phyloP scores from a whole-genome alignment of 1,284 basidiomycete genomes.

The Coniferiporia sulphurascens region DNA sequence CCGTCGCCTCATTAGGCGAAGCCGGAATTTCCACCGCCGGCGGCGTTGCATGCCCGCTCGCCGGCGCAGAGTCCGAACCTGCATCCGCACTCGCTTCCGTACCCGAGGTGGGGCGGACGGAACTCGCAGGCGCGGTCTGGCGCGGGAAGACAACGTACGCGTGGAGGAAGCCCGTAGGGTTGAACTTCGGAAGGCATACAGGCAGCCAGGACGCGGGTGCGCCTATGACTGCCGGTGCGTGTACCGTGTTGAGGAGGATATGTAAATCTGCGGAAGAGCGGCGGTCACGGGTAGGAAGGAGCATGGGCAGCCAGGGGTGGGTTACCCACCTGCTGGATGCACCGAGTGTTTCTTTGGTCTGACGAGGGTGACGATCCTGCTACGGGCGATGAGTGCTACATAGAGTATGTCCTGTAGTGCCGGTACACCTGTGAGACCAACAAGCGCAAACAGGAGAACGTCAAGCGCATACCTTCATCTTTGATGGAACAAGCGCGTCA shows the following conservation, averaged over 20 bases:
- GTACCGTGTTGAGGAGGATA: conserved; percentile 78
- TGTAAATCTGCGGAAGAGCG: conserved; percentile 63
- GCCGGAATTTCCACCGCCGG: too few relatives aligned
- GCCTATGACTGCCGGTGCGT: conserved; percentile 64
- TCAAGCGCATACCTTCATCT: conserved; percentile 59
- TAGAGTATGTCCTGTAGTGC: conserved; percentile 81
- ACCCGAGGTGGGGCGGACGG: not conserved
- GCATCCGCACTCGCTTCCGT: not conserved
- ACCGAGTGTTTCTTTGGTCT: conserved; percentile 92
- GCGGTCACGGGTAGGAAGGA: too few relatives aligned
- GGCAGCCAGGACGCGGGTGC: conserved; percentile 88
- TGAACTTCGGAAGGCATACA: conserved; percentile 94
- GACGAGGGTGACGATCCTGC: conserved; percentile 82
- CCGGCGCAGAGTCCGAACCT: not conserved
- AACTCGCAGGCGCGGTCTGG: not conserved
- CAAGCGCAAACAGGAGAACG: not conserved
- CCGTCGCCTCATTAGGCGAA: not conserved
- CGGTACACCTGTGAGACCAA: not conserved
- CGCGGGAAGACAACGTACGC: conserved; percentile 81
- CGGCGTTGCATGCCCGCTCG: too few relatives aligned
- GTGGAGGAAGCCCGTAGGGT: conserved; percentile 87
- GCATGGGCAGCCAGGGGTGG: not conserved
- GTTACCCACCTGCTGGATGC: conserved; percentile 74
- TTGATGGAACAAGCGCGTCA: conserved; percentile 73
- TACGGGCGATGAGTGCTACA: conserved; percentile 76